Percentiles rank a stretch among this genome's conserved stretches.
phyloP scores from a whole-genome alignment of 257 asterid genomes.

The Fraxinus americana region DNA sequence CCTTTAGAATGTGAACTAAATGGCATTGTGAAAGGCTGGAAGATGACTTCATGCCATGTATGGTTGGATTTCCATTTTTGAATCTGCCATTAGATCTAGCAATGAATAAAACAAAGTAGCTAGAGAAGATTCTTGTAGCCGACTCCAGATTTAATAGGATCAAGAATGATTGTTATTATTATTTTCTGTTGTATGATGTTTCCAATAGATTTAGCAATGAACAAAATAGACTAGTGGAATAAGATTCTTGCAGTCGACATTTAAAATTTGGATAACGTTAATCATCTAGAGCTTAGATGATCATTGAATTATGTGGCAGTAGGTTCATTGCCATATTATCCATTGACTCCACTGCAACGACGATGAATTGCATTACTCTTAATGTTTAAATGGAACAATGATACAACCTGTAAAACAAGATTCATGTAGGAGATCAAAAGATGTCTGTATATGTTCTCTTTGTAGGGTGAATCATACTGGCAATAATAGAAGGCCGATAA shows the following conservation, averaged over 20 bases:
- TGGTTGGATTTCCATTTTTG: neutral
- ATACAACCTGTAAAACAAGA: neutral
- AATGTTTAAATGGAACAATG: too few relatives aligned
- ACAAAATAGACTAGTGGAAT: neutral
- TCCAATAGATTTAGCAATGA: too few relatives aligned
- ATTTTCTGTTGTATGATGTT: neutral
- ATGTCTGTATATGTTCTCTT: too few relatives aligned
- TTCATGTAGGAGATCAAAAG: too few relatives aligned
- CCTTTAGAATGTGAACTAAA: neutral
- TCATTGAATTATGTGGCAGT: too few relatives aligned
- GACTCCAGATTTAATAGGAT: neutral
- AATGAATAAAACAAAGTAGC: neutral
- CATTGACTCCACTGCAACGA: too few relatives aligned
- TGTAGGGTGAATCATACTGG: neutral
- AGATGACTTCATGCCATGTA: neutral
- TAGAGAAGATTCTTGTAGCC: neutral
- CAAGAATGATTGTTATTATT: neutral
- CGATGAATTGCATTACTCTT: too few relatives aligned
- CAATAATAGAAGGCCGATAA: neutral
- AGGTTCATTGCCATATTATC: too few relatives aligned
- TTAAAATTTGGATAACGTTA: neutral
- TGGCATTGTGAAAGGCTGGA: neutral
- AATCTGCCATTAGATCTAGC: neutral
- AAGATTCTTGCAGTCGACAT: neutral
- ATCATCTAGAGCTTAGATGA: too few relatives aligned